Base-by-base conservation (phyloP, 306 rosid species). In the Cicer arietinum region DNA sequence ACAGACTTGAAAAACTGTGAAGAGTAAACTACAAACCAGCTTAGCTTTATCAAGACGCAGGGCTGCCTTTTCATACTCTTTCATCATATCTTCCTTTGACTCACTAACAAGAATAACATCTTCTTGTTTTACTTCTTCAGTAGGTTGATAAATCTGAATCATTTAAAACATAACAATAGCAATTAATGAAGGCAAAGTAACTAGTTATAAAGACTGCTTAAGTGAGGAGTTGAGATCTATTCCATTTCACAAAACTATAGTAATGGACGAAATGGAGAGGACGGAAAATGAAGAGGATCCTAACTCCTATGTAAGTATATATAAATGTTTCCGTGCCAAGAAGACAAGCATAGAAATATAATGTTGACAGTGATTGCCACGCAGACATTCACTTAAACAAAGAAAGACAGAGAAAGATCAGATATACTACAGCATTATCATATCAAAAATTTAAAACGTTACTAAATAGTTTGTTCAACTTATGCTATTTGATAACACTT, bases 41-140 rank as follows among this genome's bases (percentile, higher is more conserved):
- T 81, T 88, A 59, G 92, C 84, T 61, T 85, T 86, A 76, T 80
- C 91, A 62, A 91, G 87, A 22, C 88, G 90, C 11, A 82, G 65
- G 4, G 94, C 96, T 6, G 96, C 94, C 86, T 80, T 88, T 74
- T 88, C 94, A 66, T 84, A 89, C 67, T 88, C 97, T 82, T 84
- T 90, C 80, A 86, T 71, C 85, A 61, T 83, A 81, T 89, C 88
- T 84, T 87, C 94, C 81, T 88, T 86, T 2, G 96, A 80, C 79
- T 88, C 89, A n/a, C 71, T 59, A 63, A 86, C 90, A 41, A 77
- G 69, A 70, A 82, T 79, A 52, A 84, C 90, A 78, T 84, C 92
- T 74, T 78, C 85, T 10, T 75, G 87, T 25, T 76, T 83, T 56
- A 37, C 78, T 79, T 77, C 92, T 63, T 87, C 92, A 67, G 62